Base-by-base conservation (phyloP, 2,329 filamentous ascomycete genomes). In the Fusarium gaditjirri region DNA sequence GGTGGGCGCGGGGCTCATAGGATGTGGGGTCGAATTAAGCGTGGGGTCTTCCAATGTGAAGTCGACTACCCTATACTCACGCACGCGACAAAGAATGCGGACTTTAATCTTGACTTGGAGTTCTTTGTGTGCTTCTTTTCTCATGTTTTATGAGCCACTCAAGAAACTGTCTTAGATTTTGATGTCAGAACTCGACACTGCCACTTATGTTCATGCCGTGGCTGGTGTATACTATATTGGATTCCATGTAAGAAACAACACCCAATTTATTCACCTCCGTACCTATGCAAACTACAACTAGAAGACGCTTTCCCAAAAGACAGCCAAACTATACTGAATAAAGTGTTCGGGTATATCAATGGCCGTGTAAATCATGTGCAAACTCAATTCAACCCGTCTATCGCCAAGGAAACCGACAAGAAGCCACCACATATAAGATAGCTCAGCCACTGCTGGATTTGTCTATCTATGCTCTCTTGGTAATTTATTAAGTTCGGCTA, bases 1-100 rank as follows among this genome's bases (percentile, higher is more conserved):
- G 75, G 75, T 68, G 61, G 62, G 60, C 59, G 74, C 60, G 75
- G 75, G 75, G 75, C 70, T 68, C 63, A 68, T 55, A 41, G 43
- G 41, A 53, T 72, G 70, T 73, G 70, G 70, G 65, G 65, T 60
- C 42, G n/a, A 29, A 21, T 41, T 52, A 13, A 29, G 11, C 29
- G 17, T 52, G 36, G 49, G 57, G 49, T 43, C 39, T 42, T 36
- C 3, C 12, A 12, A 35, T 16, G 1, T 17, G 8, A 52, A 14
- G 2, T 8, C 4, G 21, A 33, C 21, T 72, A 72, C 70, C 70
- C 70, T 73, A 46, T 35, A 72, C 11, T 21, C 9, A 8, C 11
- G 8, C 12, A 8, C 13, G 8, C 19, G 23, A 9, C 5, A 13
- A 12, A 39, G 12, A 23, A 25, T 61, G n/a, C 9, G 14, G 14